These are phyloP conservation scores for Pseudocercospora eumusae DNA, from an alignment of 2,329 filamentous ascomycete species.

Conservation along the genomic window DNA sequence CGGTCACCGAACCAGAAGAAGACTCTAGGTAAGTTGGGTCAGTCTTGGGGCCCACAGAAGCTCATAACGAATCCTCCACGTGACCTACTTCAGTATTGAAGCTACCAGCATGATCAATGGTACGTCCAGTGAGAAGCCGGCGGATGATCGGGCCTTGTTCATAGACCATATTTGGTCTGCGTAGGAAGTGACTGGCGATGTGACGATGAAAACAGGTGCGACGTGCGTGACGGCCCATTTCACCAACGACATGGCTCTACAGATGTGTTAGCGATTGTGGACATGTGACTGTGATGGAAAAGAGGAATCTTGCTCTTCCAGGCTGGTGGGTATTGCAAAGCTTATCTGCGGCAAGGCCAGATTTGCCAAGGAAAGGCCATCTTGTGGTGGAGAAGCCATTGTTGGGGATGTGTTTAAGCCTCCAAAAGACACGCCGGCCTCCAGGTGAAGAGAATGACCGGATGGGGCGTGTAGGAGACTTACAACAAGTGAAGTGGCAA, in stretches of 20 bases:
- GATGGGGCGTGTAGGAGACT: background rate
- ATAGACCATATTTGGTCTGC: conserved; percentile 68
- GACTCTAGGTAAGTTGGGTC: conserved; percentile 56
- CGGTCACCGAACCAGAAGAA: conserved; percentile 67
- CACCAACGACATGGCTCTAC: conserved; percentile 38
- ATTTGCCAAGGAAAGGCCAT: conserved; percentile 13
- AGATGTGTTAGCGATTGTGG: conserved; percentile 19
- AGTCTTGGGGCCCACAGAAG: conserved; percentile 7
- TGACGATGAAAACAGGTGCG: conserved; percentile 53
- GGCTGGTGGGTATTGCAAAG: conserved; percentile 22
- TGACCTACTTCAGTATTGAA: conserved; percentile 60
- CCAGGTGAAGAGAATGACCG: background rate
- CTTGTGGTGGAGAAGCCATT: background rate
- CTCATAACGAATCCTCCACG: background rate
- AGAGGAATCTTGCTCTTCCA: conserved; percentile 25
- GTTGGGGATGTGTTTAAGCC: background rate
- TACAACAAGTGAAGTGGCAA: conserved; percentile 5
- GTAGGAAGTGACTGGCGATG: conserved; percentile 66
- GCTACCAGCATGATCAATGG: conserved; percentile 67
- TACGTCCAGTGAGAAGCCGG: conserved; percentile 67
- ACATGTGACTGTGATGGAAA: background rate
- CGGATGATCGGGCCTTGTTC: conserved; percentile 59
- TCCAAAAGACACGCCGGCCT: background rate
- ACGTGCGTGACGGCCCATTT: conserved; percentile 41
- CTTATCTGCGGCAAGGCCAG: conserved; percentile 14